These are phyloP conservation scores for Niveomyces coronatus DNA, from an alignment of 2,329 filamentous ascomycete species.

Conservation along the genomic window DNA sequence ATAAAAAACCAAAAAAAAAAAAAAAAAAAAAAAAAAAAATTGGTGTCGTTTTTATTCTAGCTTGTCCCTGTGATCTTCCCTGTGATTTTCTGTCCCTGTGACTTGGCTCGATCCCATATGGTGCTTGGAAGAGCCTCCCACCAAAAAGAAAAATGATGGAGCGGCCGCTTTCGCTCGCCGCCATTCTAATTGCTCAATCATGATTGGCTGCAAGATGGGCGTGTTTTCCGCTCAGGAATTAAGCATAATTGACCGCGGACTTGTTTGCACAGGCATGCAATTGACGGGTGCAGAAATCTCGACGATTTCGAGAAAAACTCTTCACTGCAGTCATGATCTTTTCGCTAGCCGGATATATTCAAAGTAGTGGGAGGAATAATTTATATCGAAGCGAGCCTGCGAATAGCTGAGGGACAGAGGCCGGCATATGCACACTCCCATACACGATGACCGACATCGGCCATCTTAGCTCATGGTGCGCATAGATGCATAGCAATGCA, in stretches of 20 bases:
- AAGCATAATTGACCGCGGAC: too few species aligned
- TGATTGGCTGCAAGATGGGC: constrained; percentile 8
- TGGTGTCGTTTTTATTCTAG: constrained; percentile 14
- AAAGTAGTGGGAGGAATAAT: too few species aligned
- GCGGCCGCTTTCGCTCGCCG: constrained; percentile 4
- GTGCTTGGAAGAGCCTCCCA: background rate
- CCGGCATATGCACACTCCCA: too few species aligned
- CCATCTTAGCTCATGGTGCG: background rate
- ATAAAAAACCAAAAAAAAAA: background rate
- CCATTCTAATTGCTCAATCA: constrained; percentile 4
- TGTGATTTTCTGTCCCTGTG: constrained; percentile 18
- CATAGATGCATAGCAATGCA: background rate
- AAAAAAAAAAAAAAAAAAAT: background rate
- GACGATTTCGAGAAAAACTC: too few species aligned
- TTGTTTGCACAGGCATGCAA: too few species aligned
- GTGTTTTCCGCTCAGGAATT: too few species aligned
- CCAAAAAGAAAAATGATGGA: constrained; percentile 1
- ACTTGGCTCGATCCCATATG: background rate
- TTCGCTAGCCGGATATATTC: too few species aligned
- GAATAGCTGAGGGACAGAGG: too few species aligned
- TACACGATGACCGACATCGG: constrained; percentile 10
- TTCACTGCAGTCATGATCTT: too few species aligned
- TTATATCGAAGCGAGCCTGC: too few species aligned
- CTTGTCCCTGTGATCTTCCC: constrained; percentile 26
- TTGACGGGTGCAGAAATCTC: too few species aligned